Percentiles rank a stretch among this genome's conserved stretches.
These are phyloP conservation scores for Ilyonectria mors-panacis DNA, from an alignment of 2,329 filamentous ascomycete genomes.

Conservation along the genomic window DNA sequence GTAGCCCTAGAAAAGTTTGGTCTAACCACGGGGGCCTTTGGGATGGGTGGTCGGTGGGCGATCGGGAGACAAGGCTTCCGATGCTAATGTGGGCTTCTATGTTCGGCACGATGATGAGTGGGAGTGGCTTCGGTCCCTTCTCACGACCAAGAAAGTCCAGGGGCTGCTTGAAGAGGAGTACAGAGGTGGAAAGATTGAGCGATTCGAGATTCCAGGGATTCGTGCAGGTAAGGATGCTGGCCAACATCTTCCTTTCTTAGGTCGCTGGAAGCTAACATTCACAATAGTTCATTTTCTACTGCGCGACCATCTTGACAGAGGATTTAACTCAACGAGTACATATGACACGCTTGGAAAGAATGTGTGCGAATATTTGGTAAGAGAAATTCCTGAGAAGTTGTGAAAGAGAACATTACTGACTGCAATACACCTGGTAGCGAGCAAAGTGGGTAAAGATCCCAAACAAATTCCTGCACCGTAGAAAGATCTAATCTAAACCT, in stretches of 20 bases:
- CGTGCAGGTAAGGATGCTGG: conserved; percentile 30
- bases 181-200: conserved; percentile 27
- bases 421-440: not conserved
- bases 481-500: not conserved
- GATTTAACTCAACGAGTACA: not conserved
- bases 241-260: too few relatives aligned
- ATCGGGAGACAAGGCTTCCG: conserved; percentile 39
- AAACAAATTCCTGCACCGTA: too few relatives aligned
- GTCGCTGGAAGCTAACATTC: too few relatives aligned
- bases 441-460: too few relatives aligned
- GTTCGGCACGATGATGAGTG: conserved; percentile 59
- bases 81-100: conserved; percentile 61
- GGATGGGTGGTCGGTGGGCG: conserved; percentile 47
- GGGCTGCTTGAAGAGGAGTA: conserved; percentile 45
- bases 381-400: too few relatives aligned
- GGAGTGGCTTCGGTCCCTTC: conserved; percentile 57
- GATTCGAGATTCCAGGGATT: conserved; percentile 28
- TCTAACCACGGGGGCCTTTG: conserved; percentile 43
- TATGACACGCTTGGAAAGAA: too few relatives aligned
- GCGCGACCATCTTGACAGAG: not conserved
- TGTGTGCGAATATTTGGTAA: too few relatives aligned
- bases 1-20: conserved; percentile 37
- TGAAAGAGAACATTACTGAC: too few relatives aligned
- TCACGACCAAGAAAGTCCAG: conserved; percentile 56
- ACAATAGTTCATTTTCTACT: not conserved